These are phyloP conservation scores for Crithidia mellificae DNA, from an alignment of 208 protist species.

Conservation along the genomic window DNA sequence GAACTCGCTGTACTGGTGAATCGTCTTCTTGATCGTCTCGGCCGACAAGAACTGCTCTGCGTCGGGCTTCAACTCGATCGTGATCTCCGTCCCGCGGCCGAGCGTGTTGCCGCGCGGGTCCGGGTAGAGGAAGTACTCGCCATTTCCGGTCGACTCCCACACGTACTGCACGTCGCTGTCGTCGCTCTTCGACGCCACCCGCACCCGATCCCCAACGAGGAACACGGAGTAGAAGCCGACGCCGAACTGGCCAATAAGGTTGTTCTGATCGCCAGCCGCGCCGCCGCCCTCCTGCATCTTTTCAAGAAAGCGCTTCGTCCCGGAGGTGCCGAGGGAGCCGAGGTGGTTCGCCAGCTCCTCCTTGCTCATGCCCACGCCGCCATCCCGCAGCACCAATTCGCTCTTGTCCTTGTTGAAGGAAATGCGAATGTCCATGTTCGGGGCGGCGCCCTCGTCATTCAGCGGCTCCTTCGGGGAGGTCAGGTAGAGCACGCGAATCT, in stretches of 20 bases:
- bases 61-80: constrained; percentile 97
- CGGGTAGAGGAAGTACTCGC: constrained; percentile 94
- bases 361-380: constrained; percentile 99
- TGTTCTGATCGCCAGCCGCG: constrained; percentile 68
- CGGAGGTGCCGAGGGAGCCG: constrained; percentile 99
- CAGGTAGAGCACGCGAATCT: constrained; percentile 98
- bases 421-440: constrained; percentile 93
- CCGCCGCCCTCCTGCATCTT: constrained; percentile 45
- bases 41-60: constrained; percentile 95
- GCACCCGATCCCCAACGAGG: constrained; percentile 98
- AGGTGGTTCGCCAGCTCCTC: constrained; percentile 98
- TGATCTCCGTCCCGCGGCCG: constrained; percentile 96
- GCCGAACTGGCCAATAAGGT: constrained; percentile 99
- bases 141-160: constrained; percentile 97
- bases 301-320: constrained; percentile 97
- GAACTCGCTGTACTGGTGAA: constrained; percentile 99
- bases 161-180: constrained; percentile 95
- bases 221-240: constrained; percentile 99
- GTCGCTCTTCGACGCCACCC: constrained; percentile 95
- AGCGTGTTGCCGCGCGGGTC: constrained; percentile 96
- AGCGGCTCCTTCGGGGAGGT: constrained; percentile 91
- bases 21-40: constrained; percentile 88
- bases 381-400: constrained; percentile 97
- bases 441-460: constrained; percentile 63
- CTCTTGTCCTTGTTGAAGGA: constrained; percentile 85